Evolutionary conservation across 2,329 filamentous ascomycete genomes (phyloP).

Genomic region (Lachnellula arida): DNA sequence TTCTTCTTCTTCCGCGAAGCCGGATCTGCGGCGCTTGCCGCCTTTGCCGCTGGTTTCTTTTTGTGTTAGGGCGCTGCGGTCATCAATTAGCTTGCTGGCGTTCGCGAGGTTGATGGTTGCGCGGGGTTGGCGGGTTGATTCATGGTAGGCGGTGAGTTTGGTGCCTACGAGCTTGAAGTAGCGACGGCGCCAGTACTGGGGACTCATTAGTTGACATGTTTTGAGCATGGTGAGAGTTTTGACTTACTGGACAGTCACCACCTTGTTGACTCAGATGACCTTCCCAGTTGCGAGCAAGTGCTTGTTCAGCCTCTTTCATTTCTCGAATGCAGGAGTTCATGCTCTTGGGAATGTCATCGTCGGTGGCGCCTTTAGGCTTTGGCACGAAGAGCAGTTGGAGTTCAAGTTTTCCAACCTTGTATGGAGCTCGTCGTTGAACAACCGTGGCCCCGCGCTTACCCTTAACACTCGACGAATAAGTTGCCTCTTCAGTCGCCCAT

Average conservation of each 20-base stretch:
- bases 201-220: constrained; percentile 35
- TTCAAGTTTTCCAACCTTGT: constrained; percentile 91
- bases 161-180: constrained; percentile 93
- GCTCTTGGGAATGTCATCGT: constrained; percentile 98
- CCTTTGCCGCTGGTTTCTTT: constrained; percentile 74
- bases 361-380: constrained; percentile 76
- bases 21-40: constrained; percentile 82
- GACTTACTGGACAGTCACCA: constrained; percentile 90
- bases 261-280: constrained; percentile 93
- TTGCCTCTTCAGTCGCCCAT: constrained; percentile 86
- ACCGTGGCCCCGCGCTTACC: constrained; percentile 76
- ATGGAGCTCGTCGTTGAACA: constrained; percentile 81
- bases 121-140: constrained; percentile 89
- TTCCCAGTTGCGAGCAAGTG: constrained; percentile 74
- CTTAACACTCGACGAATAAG: constrained; percentile 80
- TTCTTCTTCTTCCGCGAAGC: constrained; percentile 96
- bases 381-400: constrained; percentile 93
- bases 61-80: constrained; percentile 76
- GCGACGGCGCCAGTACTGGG: constrained; percentile 90
- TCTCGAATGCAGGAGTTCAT: constrained; percentile 96
- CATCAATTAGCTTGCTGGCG: constrained; percentile 88
- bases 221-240: neutral
- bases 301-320: constrained; percentile 82
- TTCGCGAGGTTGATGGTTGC: constrained; percentile 96
- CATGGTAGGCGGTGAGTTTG: constrained; percentile 92